These are phyloP conservation scores for Vairimorpha necatrix DNA, from an alignment of 371 early-diverging fungal genomes.

Conservation along the genomic window DNA sequence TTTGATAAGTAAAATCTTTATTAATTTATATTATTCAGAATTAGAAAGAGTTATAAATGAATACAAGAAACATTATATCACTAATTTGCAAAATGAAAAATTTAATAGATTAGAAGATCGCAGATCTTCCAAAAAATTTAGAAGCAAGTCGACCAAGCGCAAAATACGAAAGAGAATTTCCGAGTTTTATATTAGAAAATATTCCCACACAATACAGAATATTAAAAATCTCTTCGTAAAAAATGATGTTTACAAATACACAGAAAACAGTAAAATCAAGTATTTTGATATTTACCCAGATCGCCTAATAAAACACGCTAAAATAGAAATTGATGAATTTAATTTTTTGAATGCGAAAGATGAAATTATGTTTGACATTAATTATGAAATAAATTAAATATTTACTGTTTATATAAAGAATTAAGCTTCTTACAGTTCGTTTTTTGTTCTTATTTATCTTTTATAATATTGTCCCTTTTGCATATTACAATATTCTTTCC, in stretches of 20 bases:
- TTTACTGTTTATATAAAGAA: not conserved
- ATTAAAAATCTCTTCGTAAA: not conserved
- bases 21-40: too few relatives aligned
- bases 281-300: not conserved
- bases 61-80: too few relatives aligned
- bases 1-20: not conserved
- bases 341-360: not conserved
- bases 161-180: not conserved
- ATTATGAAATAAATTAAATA: conserved; percentile 2
- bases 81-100: too few relatives aligned
- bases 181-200: not conserved
- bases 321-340: not conserved
- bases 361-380: not conserved
- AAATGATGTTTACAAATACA: not conserved
- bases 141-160: too few relatives aligned
- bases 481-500: conserved; percentile 79
- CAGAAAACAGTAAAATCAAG: not conserved
- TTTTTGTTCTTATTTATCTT: not conserved
- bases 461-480: conserved; percentile 66
- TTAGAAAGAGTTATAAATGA: too few relatives aligned
- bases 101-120: not conserved
- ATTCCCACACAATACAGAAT: not conserved
- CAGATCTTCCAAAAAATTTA: not conserved
- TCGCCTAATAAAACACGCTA: not conserved
- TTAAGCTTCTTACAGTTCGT: too few relatives aligned